Evolutionary conservation across 1,284 basidiomycete species (phyloP).

Genomic region (Irpex sp.): DNA sequence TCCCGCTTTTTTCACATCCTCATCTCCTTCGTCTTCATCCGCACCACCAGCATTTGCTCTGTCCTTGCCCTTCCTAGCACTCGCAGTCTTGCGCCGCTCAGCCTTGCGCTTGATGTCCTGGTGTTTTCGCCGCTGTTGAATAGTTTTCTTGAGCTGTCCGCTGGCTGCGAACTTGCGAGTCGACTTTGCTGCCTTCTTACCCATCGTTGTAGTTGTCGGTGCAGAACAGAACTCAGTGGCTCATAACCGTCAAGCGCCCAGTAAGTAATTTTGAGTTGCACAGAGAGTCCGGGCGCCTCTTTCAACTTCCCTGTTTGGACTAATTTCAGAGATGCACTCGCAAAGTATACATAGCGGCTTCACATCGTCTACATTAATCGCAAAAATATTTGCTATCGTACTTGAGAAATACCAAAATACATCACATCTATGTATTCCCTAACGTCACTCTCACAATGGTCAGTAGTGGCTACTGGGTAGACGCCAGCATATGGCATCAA

Average conservation of each 20-base stretch:
- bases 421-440: no score
- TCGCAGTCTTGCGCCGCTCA: constrained; percentile 50
- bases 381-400: no score
- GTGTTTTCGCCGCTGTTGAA: constrained; percentile 72
- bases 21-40: constrained; percentile 34
- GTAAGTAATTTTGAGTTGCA: neutral
- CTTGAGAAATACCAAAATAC: no score
- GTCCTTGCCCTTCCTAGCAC: constrained; percentile 34
- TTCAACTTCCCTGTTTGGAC: no score
- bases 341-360: no score
- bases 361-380: no score
- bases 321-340: no score
- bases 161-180: constrained; percentile 84
- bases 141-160: constrained; percentile 82
- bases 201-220: constrained; percentile 35
- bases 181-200: constrained; percentile 63
- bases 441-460: no score
- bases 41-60: constrained; percentile 14
- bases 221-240: neutral
- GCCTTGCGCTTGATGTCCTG: constrained; percentile 70
- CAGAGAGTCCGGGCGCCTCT: no score
- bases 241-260: neutral
- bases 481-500: neutral
- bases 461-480: neutral
- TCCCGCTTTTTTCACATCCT: constrained; percentile 33